Base-by-base conservation (phyloP, 164 flowering plant genomes). In the Dillenia suffruticosa region DNA sequence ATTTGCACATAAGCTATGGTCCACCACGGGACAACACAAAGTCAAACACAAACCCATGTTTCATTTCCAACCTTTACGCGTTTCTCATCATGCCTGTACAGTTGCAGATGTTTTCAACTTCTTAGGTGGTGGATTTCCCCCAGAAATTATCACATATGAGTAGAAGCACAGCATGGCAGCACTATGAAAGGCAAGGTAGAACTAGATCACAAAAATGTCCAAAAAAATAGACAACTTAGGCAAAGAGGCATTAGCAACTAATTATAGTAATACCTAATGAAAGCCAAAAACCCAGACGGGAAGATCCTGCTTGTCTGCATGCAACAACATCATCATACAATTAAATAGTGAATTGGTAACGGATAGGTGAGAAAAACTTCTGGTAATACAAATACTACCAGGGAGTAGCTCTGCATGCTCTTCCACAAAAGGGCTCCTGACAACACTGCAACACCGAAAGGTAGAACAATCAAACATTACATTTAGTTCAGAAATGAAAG, bases 41-140 rank as follows among this genome's bases (percentile, higher is more conserved):
- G 5, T 26, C 3, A 32, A 26, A 26, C 40, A 26, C 40, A 26
- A 26, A 32, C 6, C 40, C 40, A 32, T 32, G 6, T 32, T 0
- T 32, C 7, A 6, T 32, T 6, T 32, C 40, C 40, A 32, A 5
- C 6, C 5, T 7, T 5, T 4, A 4, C 40, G 52, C n/a, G n/a
- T n/a, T 48, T 60, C 61, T 63, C 53, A 51, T 72, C 70, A 79
- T 32, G 76, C 62, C 10, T 71, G 50, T 15, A 48, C 66, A 59
- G 44, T 61, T 15, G 74, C 52, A n/a, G 77, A 49, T 40, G 78
- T 49, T 68, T 83, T 87, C 84, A 74, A 61, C 84, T 93, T 93
- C 80, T 93, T 93, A 15, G 98, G 97, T 19, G 96, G 96, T 19
- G 98, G 97, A 62, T 94, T 94, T 66, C 97, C 97, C 56, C 99